Percentiles rank a stretch among this genome's conserved stretches.
These are phyloP conservation scores for Suillus decipiens DNA, from an alignment of 768 basidiomycete genomes.

Conservation along the genomic window DNA sequence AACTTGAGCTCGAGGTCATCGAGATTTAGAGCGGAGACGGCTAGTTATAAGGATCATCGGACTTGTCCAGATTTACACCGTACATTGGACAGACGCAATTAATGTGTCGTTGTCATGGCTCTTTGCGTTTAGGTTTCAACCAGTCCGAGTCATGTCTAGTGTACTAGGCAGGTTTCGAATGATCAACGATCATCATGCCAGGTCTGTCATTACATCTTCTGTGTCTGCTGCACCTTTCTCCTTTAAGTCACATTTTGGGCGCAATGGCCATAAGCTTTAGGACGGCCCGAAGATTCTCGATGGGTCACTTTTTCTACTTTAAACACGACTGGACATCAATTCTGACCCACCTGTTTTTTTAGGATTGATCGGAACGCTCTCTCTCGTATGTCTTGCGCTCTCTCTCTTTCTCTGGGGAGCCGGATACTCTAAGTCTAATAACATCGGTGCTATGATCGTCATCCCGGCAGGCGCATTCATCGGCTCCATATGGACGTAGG, in stretches of 20 bases:
- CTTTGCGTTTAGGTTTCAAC: background rate
- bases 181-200: background rate
- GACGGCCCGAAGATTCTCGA: slow-evolving; percentile 43
- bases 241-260: background rate
- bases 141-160: background rate
- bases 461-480: slow-evolving; percentile 32
- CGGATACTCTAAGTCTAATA: slow-evolving; percentile 35
- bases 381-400: slow-evolving; percentile 36
- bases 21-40: background rate
- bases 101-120: background rate
- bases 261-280: slow-evolving; percentile 47
- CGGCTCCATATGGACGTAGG: slow-evolving; percentile 32
- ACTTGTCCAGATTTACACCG: background rate
- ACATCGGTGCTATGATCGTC: slow-evolving; percentile 42
- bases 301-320: slow-evolving; percentile 27
- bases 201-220: background rate
- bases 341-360: slow-evolving; percentile 7
- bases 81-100: background rate
- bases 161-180: background rate
- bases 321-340: background rate
- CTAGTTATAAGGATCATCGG: background rate
- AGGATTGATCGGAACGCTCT: slow-evolving; percentile 40
- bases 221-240: background rate
- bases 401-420: slow-evolving; percentile 35
- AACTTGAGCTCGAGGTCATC: background rate